Conservation (phyloP, 1,284 basidiomycete species). For the Schizopora paradoxa region DNA sequence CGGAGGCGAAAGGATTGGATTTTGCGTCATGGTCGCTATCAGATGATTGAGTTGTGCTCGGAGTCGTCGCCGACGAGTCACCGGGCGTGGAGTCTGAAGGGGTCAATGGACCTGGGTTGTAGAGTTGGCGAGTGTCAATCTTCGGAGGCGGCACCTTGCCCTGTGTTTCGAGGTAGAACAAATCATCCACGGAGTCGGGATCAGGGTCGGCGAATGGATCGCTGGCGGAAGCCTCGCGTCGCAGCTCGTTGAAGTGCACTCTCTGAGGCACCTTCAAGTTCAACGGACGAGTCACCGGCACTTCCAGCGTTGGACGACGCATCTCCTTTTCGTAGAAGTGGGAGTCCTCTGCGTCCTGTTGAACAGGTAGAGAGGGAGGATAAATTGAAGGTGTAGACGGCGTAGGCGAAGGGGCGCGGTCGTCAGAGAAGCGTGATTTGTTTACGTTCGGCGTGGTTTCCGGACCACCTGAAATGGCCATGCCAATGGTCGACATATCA, state of each 20-base stretch:
- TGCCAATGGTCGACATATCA: slow-evolving; percentile 9
- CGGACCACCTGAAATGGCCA: slow-evolving; percentile 19
- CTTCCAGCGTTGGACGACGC: slow-evolving; percentile 5
- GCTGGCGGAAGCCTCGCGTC: neutral
- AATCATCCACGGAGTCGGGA: too few relatives aligned
- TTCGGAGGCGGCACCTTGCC: too few relatives aligned
- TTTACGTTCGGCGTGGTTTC: slow-evolving; percentile 21
- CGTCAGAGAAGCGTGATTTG: too few relatives aligned
- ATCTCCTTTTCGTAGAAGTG: slow-evolving; percentile 25
- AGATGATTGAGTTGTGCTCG: slow-evolving; percentile 8
- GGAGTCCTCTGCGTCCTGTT: slow-evolving; percentile 29
- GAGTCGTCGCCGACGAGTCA: slow-evolving; percentile 7
- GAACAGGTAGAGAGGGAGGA: slow-evolving; percentile 42
- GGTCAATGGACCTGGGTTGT: slow-evolving; percentile 16
- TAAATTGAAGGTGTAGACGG: slow-evolving; percentile 56
- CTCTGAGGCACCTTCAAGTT: neutral
- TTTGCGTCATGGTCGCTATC: slow-evolving; percentile 1
- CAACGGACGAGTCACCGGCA: slow-evolving; percentile 1
- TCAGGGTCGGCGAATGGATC: too few relatives aligned
- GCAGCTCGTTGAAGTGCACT: neutral
- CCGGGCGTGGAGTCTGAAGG: slow-evolving; percentile 15
- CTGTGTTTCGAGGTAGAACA: too few relatives aligned
- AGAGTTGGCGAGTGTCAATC: slow-evolving; percentile 9
- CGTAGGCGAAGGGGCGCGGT: slow-evolving; percentile 27
- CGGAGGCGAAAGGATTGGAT: slow-evolving; percentile 12